These are phyloP conservation scores for Phyllosticta citriasiana DNA, from an alignment of 2,329 filamentous ascomycete species.

Conservation along the genomic window DNA sequence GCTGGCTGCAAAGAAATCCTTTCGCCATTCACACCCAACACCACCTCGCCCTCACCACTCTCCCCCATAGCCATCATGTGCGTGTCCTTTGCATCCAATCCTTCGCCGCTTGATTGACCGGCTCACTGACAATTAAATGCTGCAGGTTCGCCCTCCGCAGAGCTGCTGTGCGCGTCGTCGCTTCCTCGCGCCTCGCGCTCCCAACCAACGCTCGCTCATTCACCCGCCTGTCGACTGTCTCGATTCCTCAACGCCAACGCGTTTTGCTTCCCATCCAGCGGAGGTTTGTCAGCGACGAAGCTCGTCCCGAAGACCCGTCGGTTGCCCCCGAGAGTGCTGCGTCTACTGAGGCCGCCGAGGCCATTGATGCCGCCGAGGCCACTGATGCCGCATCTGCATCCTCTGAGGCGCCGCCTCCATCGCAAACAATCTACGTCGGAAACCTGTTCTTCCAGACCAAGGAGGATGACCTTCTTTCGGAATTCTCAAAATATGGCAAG, in stretches of 20 bases:
- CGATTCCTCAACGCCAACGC: constrained; percentile 23
- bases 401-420: constrained; percentile 10
- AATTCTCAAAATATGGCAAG: constrained; percentile 50
- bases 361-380: constrained; percentile 13
- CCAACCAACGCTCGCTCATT: constrained; percentile 31
- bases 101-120: background rate
- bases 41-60: background rate
- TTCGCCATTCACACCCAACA: background rate
- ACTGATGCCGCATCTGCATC: background rate
- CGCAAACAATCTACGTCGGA: constrained; percentile 49
- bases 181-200: constrained; percentile 35
- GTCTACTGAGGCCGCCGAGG: constrained; percentile 15
- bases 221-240: constrained; percentile 15
- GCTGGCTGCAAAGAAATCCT: background rate
- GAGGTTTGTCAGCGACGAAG: constrained; percentile 40
- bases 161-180: constrained; percentile 45
- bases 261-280: constrained; percentile 32
- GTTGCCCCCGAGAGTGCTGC: constrained; percentile 17
- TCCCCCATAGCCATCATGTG: background rate
- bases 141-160: constrained; percentile 49
- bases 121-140: background rate
- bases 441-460: constrained; percentile 63
- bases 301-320: constrained; percentile 16
- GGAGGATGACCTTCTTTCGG: constrained; percentile 47
- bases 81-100: background rate